phyloP scores from a whole-genome alignment of 768 basidiomycete genomes.

The Exidia glandulosa region DNA sequence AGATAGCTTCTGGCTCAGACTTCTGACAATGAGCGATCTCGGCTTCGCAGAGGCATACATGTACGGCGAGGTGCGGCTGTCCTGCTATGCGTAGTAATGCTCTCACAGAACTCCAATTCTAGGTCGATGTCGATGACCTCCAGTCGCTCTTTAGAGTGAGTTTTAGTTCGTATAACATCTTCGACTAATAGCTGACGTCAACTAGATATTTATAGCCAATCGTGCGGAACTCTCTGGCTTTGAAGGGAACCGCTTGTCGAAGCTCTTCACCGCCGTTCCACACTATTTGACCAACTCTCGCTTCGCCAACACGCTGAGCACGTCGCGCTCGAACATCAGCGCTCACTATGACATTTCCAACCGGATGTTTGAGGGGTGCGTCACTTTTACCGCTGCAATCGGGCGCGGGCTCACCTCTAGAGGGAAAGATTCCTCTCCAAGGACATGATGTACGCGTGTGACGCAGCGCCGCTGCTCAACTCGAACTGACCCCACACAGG shows the following conservation, averaged over 20 bases:
- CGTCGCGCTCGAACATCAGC: conserved; percentile 56
- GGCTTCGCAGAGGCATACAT: conserved; percentile 72
- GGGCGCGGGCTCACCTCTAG: not conserved
- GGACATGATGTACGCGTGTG: conserved; percentile 57
- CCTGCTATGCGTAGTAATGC: not conserved
- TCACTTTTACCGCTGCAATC: conserved; percentile 2
- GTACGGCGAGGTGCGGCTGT: conserved; percentile 48
- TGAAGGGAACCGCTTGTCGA: conserved; percentile 36
- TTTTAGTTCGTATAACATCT: not conserved
- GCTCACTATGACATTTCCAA: conserved; percentile 92
- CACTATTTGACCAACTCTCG: conserved; percentile 46
- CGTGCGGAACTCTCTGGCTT: conserved; percentile 37
- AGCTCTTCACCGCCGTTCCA: conserved; percentile 37
- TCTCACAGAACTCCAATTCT: not conserved
- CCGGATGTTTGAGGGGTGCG: conserved; percentile 64
- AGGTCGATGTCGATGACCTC: conserved; percentile 52
- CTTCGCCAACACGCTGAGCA: conserved; percentile 55
- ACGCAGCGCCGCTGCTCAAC: not conserved
- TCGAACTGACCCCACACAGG: too few species aligned
- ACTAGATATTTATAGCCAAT: conserved; percentile 55
- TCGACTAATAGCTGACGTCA: not conserved
- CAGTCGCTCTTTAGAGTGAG: conserved; percentile 50
- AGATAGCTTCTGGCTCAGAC: conserved; percentile 57
- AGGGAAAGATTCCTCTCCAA: conserved; percentile 75
- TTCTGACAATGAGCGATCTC: conserved; percentile 53